Evolutionary conservation across 495 filamentous ascomycete species (phyloP), one percentile per base, ranked within the genome.

Genomic region (Lepidopterella palustris): DNA sequence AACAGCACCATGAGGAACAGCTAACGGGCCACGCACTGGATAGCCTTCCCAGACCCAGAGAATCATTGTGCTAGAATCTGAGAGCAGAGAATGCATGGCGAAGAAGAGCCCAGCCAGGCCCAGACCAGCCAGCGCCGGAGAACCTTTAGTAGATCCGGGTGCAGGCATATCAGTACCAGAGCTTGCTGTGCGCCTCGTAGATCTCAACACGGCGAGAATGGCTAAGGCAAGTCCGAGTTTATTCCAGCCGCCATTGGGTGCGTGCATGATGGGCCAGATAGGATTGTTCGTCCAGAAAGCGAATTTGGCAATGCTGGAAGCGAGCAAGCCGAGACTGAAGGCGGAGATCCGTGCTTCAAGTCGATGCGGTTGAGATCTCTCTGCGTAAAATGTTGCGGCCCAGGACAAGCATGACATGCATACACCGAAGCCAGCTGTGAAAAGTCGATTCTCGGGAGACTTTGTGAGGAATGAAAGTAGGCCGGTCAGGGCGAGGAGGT

Each of bases 11-110:
- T 99, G 91, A 21, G 91, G 88, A 49, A 83, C 90, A 53, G 92
- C 85, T 45, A 96, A 81, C 3, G 95, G 95, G 3, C 95, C 95
- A 48, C 88, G 82, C 52, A 97, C 82, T 39, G 95, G 95, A 66
- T 88, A 97, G 18, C 95, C 95, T 60, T 96, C 90, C 95, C 95
- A 99, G n/a, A 88, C 89, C 95, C 95, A 99, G 24, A 90, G 79
- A 59, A 97, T 96, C 91, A 97, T 97, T 28, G 95, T 99, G 74
- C 93, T 97, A 0, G 92, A 97, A 70, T 99, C 95, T 0, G 93
- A 95, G 25, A 99, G 79, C 13, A 97, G 80, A 1, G 91, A 96
- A 68, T 97, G 92, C 68, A 97, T 77, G n/a, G 80, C 89, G 64
- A 97, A 99, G 65, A 96, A 78, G 20, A 97, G 70, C 53, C 89